Evolutionary conservation across 306 rosid genomes (phyloP).

Genomic region (Mucuna pruriens): DNA sequence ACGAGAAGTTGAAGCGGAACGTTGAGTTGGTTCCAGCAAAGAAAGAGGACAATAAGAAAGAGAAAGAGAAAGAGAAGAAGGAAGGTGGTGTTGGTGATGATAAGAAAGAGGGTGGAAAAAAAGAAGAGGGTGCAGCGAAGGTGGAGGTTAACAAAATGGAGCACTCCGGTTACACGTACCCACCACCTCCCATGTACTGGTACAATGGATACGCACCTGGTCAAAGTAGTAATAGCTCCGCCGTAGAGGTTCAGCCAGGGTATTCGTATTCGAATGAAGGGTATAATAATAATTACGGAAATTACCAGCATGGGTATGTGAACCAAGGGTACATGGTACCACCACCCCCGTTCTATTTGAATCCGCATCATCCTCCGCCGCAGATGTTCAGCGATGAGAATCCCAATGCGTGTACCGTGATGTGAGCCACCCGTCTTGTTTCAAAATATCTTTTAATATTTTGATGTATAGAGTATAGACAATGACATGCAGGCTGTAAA

Average conservation of each 20-base stretch:
- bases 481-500: conserved; percentile 41
- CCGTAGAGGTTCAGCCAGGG: conserved; percentile 32
- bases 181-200: conserved; percentile 45
- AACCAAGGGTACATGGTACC: conserved; percentile 44
- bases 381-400: conserved; percentile 83
- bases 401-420: conserved; percentile 84
- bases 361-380: conserved; percentile 47
- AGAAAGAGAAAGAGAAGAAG: conserved; percentile 34
- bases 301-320: conserved; percentile 24
- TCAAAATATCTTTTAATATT: background rate
- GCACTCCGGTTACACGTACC: conserved; percentile 55
- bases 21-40: conserved; percentile 73
- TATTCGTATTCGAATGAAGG: conserved; percentile 31
- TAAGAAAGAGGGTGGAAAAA: conserved; percentile 28
- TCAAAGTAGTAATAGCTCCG: conserved; percentile 43
- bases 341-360: conserved; percentile 30
- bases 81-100: conserved; percentile 35
- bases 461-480: background rate
- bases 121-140: conserved; percentile 43
- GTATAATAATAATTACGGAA: conserved; percentile 31
- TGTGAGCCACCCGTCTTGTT: conserved; percentile 49
- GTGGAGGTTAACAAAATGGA: conserved; percentile 66
- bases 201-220: conserved; percentile 62
- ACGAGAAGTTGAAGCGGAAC: conserved; percentile 53
- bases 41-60: conserved; percentile 53